Base-by-base conservation (phyloP, 2,329 filamentous ascomycete genomes). In the Fonsecaea pugnacius region DNA sequence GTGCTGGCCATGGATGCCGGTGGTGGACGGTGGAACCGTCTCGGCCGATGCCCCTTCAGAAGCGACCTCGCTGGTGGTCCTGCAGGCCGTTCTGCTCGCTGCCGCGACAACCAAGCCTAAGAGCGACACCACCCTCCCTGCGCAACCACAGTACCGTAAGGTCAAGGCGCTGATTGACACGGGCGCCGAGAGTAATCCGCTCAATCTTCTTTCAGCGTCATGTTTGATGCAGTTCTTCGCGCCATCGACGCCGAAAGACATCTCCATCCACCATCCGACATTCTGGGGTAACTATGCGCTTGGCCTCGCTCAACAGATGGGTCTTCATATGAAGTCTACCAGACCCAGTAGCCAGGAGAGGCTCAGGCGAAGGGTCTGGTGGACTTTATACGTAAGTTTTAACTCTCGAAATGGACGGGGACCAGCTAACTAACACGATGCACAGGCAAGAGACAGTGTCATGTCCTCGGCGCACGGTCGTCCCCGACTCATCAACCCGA, bases 1-100 rank as follows among this genome's bases (percentile, higher is more conserved):
- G 10, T 66, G 64, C 50, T 66, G 55, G 60, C 64, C 64, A n/a
- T 66, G 64, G 64, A 66, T 66, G 64, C 64, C 64, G 2, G 64
- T 66, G 9, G 55, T 64, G 4, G 60, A 66, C 32, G 24, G 56
- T 14, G 36, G 55, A n/a, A 27, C 18, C 4, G 27, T 16, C 27
- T 35, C 40, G 4, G 30, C 40, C n/a, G 32, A 30, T 7, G 10
- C 9, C 3, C 51, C 52, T n/a, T 5, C 16, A 33, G 32, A 40
- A 10, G 38, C 46, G 33, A 61, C 36, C n/a, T 66, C 64, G 4
- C 35, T 63, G 16, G 53, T 66, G 27, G 55, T 63, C 5, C 57
- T 66, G 33, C 61, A 66, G 27, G 51, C 64, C 12, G 33, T 64
- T 32, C 33, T 66, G n/a, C 51, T 66, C 8, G 56, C 58, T 24